Evolutionary conservation across 1,139 yeast species (phyloP).

Genomic region (Protomyces pachydermus): DNA sequence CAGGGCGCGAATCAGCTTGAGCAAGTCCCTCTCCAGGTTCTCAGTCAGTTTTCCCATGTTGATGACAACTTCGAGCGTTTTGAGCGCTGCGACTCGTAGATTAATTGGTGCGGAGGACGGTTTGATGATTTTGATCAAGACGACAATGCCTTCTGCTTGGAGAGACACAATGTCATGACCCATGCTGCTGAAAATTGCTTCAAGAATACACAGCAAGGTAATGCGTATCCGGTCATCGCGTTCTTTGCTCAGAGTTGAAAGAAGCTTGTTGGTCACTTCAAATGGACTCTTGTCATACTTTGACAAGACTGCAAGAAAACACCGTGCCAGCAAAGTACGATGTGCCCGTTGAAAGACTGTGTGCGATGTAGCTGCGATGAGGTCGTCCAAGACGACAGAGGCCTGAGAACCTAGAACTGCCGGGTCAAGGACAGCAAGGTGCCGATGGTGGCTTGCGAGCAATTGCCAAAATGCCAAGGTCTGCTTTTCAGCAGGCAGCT

Average conservation of each 20-base stretch:
- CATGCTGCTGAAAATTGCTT: conserved; percentile 30
- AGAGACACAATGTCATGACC: conserved; percentile 37
- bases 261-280: conserved; percentile 37
- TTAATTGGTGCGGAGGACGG: conserved; percentile 35
- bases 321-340: conserved; percentile 31
- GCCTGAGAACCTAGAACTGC: conserved; percentile 32
- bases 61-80: conserved; percentile 35
- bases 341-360: conserved; percentile 30
- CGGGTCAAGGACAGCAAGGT: conserved; percentile 28
- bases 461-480: conserved; percentile 30
- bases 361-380: conserved; percentile 43
- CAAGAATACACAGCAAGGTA: conserved; percentile 11
- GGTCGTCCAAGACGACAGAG: conserved; percentile 43
- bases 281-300: conserved; percentile 35
- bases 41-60: conserved; percentile 39
- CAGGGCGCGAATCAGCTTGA: conserved; percentile 37
- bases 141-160: conserved; percentile 21
- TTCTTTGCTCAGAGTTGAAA: conserved; percentile 35
- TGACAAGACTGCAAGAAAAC: conserved; percentile 29
- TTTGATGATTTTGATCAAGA: conserved; percentile 6
- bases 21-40: conserved; percentile 38
- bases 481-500: conserved; percentile 29
- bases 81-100: conserved; percentile 34
- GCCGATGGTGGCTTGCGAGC: conserved; percentile 30
- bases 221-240: conserved; percentile 35